Evolutionary conservation across 352 stramenopile genomes (phyloP).

Genomic region (Peronospora belbahrii): DNA sequence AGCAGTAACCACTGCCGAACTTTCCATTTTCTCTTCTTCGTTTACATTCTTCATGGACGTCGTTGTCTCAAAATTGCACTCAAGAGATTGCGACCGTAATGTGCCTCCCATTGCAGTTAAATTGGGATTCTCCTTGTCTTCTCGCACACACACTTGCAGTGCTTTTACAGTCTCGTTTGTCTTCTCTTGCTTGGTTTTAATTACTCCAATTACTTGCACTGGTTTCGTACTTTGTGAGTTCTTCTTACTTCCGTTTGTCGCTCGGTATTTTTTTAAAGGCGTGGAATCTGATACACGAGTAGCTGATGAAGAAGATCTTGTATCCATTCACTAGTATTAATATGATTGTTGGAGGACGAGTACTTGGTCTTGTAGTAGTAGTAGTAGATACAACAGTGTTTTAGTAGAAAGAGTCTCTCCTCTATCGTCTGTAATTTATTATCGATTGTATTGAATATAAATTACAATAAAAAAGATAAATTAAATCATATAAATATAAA

Average conservation of each 20-base stretch:
- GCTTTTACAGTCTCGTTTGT: constrained; percentile 11
- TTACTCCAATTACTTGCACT: constrained; percentile 7
- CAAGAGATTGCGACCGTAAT: constrained; percentile 24
- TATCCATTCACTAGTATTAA: constrained; percentile 22
- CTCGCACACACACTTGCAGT: constrained; percentile 21
- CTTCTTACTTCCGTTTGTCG: constrained; percentile 1
- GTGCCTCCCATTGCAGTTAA: constrained; percentile 54
- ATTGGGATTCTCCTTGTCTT: constrained; percentile 47
- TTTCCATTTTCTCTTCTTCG: constrained; percentile 15
- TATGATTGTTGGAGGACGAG: too few species aligned
- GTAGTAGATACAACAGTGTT: too few species aligned
- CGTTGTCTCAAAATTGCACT: constrained; percentile 6
- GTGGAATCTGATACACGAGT: constrained; percentile 19
- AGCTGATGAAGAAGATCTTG: constrained; percentile 2
- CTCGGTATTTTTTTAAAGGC: constrained; percentile 49
- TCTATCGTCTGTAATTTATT: too few species aligned
- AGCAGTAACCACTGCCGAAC: background rate
- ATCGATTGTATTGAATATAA: too few species aligned
- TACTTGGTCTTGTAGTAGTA: too few species aligned
- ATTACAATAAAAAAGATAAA: too few species aligned
- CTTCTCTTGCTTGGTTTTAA: constrained; percentile 6
- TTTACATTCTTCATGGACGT: constrained; percentile 7
- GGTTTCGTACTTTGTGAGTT: constrained; percentile 1
- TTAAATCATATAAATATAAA: too few species aligned
- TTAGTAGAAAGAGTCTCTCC: too few species aligned